Evolutionary conservation across 495 filamentous ascomycete species (phyloP), one percentile per base, ranked within the genome.

Genomic region (Alectoria sarmentosa): DNA sequence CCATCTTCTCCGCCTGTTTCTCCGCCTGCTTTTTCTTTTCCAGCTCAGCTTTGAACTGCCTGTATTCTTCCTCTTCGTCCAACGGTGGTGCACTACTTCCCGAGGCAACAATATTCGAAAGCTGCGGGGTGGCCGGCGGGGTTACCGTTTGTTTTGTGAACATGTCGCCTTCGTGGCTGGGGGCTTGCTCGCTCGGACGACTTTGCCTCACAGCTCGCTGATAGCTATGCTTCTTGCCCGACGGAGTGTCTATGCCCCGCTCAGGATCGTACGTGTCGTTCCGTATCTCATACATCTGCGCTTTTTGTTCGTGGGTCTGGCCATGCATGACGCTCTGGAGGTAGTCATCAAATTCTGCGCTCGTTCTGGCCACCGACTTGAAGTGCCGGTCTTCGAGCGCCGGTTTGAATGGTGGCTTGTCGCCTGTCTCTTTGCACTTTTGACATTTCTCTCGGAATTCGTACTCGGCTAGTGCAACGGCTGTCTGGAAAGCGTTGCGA

Each of bases 401-500:
- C 6, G 65, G 60, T 23, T 62, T 63, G 14, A 55, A 41, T 5
- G 58, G 38, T 15, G 32, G n/a, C 14, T 54, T 39, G 10, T 19
- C 23, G n/a, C n/a, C n/a, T n/a, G n/a, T n/a, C n/a, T n/a, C n/a
- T n/a, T n/a, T n/a, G n/a, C n/a, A n/a, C n/a, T n/a, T n/a, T n/a
- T n/a, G n/a, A n/a, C n/a, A n/a, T 46, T 62, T 62, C 14, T 65
- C 63, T 7, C 73, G 67, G 61, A 62, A 72, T 60, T 76, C 74
- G 61, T 61, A 72, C 58, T 76, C 74, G 8, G 77, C 75, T 2
- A 79, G 72, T 0, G 76, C 74, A 15, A 75, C 36, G 21, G 75
- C 79, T 1, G 71, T 80, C 60, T 78, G 73, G 61, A 76, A 78
- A 1, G 76, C 74, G 60, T 82, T 82, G 15, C 73, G 69, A 42